These are phyloP conservation scores for Hyphopichia burtonii DNA, from an alignment of 1,139 yeast genomes.

Conservation along the genomic window DNA sequence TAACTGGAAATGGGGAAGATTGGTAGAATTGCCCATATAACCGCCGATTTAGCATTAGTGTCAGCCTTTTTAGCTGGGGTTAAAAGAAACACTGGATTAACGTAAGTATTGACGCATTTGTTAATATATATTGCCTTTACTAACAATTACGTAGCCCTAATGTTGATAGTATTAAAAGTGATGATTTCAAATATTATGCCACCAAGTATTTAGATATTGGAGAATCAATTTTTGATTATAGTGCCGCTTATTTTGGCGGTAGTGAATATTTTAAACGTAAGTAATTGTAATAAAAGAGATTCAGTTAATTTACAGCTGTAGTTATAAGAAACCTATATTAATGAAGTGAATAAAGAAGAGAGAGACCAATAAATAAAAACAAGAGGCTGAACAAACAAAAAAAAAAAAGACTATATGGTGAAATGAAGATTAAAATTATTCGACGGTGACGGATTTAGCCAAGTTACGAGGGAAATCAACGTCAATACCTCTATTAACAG, in stretches of 20 bases:
- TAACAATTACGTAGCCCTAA: conserved; percentile 21
- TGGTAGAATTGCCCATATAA: conserved; percentile 64
- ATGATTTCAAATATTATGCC: conserved; percentile 59
- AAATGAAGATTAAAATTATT: conserved; percentile 33
- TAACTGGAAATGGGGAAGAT: conserved; percentile 25
- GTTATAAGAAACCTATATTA: background rate
- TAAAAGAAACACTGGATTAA: conserved; percentile 81
- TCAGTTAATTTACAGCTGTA: too few relatives aligned
- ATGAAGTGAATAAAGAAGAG: background rate
- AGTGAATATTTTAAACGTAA: conserved; percentile 73
- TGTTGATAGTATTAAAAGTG: conserved; percentile 29
- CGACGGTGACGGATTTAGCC: conserved; percentile 98
- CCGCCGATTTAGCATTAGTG: conserved; percentile 72
- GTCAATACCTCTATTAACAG: conserved; percentile 91
- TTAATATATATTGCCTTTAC: background rate
- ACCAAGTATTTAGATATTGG: conserved; percentile 76
- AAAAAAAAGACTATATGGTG: background rate
- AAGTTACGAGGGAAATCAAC: conserved; percentile 99
- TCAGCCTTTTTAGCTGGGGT: conserved; percentile 89
- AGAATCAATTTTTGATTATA: conserved; percentile 75
- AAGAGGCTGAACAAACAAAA: background rate
- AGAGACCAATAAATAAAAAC: background rate
- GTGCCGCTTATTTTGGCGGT: conserved; percentile 69
- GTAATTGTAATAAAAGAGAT: too few relatives aligned
- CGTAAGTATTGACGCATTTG: conserved; percentile 30